Conservation (phyloP, 2,329 filamentous ascomycete species). For the Acephala macrosclerotiorum region DNA sequence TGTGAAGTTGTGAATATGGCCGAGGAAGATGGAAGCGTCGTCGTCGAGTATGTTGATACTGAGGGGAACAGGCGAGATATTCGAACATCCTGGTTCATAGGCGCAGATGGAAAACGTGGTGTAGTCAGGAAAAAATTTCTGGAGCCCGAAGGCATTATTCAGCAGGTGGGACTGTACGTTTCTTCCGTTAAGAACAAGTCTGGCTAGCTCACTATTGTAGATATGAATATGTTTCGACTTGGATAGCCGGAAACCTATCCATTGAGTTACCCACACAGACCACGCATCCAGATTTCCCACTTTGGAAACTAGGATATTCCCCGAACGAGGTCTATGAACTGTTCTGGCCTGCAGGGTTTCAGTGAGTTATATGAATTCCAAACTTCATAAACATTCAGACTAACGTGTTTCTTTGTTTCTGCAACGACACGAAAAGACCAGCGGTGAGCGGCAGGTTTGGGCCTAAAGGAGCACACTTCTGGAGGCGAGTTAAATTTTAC, state of each 20-base stretch:
- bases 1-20: not conserved
- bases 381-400: too few species aligned
- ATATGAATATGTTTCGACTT: slow-evolving; percentile 51
- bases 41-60: not conserved
- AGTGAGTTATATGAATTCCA: slow-evolving; percentile 33
- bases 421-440: slow-evolving; percentile 41
- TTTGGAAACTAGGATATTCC: slow-evolving; percentile 54
- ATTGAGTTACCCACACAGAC: slow-evolving; percentile 51
- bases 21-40: not conserved
- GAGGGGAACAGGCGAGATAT: not conserved
- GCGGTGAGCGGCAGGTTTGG: slow-evolving; percentile 55
- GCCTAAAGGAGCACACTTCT: slow-evolving; percentile 48
- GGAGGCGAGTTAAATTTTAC: slow-evolving; percentile 39
- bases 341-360: slow-evolving; percentile 57
- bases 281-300: slow-evolving; percentile 54
- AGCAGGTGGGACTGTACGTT: slow-evolving; percentile 29
- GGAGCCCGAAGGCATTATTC: slow-evolving; percentile 18
- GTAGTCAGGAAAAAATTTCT: slow-evolving; percentile 27
- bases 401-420: too few species aligned
- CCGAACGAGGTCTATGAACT: slow-evolving; percentile 56
- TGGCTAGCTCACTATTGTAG: too few species aligned
- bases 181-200: too few species aligned
- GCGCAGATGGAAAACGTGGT: slow-evolving; percentile 25
- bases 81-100: slow-evolving; percentile 18
- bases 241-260: slow-evolving; percentile 56